Evolutionary conservation across 345 rosid species (phyloP).

Genomic region (Turnera subulata): DNA sequence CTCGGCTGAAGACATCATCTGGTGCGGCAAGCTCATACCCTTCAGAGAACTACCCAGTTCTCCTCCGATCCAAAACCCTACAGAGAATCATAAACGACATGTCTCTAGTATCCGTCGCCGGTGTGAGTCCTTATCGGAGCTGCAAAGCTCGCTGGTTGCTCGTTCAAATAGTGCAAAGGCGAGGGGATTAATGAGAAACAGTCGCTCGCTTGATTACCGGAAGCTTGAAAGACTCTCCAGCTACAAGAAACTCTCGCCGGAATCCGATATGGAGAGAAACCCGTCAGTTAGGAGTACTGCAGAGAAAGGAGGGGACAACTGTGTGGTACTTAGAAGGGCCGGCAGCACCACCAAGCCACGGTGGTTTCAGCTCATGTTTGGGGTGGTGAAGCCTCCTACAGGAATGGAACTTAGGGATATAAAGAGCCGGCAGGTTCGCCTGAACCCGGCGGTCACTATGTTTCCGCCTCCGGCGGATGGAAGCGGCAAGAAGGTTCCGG

Average conservation of each 20-base stretch:
- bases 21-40: conserved; percentile 64
- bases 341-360: conserved; percentile 47
- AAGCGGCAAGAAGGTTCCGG: conserved; percentile 13
- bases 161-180: conserved; percentile 27
- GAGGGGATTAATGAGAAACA: conserved; percentile 35
- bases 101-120: conserved; percentile 25
- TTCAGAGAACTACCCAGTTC: conserved; percentile 26
- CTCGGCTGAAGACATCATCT: conserved; percentile 71
- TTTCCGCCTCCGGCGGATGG: conserved; percentile 24
- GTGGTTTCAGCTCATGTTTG: conserved; percentile 68
- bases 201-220: conserved; percentile 57
- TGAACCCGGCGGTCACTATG: conserved; percentile 35
- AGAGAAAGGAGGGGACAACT: conserved; percentile 14
- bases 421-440: conserved; percentile 61
- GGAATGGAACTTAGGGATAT: conserved; percentile 67
- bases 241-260: conserved; percentile 8
- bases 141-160: conserved; percentile 17
- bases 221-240: conserved; percentile 30
- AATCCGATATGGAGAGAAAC: conserved; percentile 21
- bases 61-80: conserved; percentile 7
- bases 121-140: conserved; percentile 56
- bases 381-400: conserved; percentile 55
- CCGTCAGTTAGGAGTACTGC: conserved; percentile 25
- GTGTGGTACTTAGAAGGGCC: not conserved
- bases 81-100: not conserved